These are phyloP conservation scores for Paramecium tetraurelia DNA, from an alignment of 73 alveolate genomes.

Conservation along the genomic window DNA sequence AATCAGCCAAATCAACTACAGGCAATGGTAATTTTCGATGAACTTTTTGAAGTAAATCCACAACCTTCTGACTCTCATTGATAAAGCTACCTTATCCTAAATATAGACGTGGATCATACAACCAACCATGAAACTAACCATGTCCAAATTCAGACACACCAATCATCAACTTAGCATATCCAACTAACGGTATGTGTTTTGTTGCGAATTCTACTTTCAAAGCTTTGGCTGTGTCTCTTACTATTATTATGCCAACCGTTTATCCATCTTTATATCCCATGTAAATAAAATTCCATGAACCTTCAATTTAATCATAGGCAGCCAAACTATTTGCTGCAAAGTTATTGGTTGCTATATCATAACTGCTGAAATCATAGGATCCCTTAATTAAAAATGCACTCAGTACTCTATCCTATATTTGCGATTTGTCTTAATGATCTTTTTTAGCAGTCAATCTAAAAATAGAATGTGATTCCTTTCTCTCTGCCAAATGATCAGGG, in stretches of 20 bases:
- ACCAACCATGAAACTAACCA: conserved; percentile 36
- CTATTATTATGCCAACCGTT: not conserved
- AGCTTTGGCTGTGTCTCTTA: conserved; percentile 26
- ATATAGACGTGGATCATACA: conserved; percentile 29
- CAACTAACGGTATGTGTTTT: not conserved
- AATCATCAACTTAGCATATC: not conserved
- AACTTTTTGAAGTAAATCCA: not conserved
- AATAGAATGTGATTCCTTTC: conserved; percentile 34
- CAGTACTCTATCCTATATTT: conserved; percentile 6
- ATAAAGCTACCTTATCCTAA: conserved; percentile 36
- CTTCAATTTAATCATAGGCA: conserved; percentile 7
- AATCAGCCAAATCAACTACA: conserved; percentile 17
- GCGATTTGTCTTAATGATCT: not conserved
- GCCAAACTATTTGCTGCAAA: not conserved
- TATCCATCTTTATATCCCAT: conserved; percentile 17
- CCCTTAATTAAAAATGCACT: not conserved
- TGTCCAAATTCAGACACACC: conserved; percentile 38
- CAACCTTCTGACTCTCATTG: not conserved
- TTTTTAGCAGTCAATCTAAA: conserved; percentile 23
- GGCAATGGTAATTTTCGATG: conserved; percentile 32
- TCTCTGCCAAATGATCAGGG: conserved; percentile 13
- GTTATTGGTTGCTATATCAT: not conserved
- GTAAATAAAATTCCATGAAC: conserved; percentile 9
- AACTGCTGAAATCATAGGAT: not conserved
- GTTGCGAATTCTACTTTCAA: not conserved